Evolutionary conservation across 441 rosid genomes (phyloP), one percentile per base, ranked within the genome.

Genomic region (Capsella rubella): DNA sequence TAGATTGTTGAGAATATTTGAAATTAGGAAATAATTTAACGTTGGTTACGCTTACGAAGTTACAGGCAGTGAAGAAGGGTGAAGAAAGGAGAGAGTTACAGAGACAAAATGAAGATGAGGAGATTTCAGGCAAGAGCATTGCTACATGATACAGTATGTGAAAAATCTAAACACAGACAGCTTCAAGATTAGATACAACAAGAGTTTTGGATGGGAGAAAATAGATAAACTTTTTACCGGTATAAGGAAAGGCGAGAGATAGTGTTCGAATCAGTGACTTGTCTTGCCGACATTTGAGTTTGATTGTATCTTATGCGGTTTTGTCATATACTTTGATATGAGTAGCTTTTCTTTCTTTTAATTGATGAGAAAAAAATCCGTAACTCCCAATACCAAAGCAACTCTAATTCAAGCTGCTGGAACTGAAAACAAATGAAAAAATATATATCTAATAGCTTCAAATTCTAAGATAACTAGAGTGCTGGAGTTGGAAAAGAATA

Each of bases 61-160:
- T 83, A 78, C 87, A 85, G 91, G 89, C 64, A 75, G 69, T 72
- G 85, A 71, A 71, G 86, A 79, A 57, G 70, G 57, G 69, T 74
- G 70, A 55, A 64, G 62, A 59, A 46, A 32, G 13, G 60, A 61
- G 55, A 54, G 43, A 29, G 37, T 49, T 45, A 9, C 18, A 54
- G 47, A 11, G 18, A 40, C 52, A 49, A 21, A 32, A 47, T 65
- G 34, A 57, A 37, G 40, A 49, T 64, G 51, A 32, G 29, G 54
- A 43, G 55, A 57, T 42, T 57, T 73, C 16, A 45, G 35, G 57
- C 11, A 25, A 57, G 52, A 57, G 56, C 56, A 14, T 54, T 31
- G 35, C 28, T 39, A 25, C 13, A 42, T 40, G 49, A 21, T 35
- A 16, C 18, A 16, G 18, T 16, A 25, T 52, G 61, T 39, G 71